These are phyloP conservation scores for Trichoderma simmonsii DNA, from an alignment of 2,329 filamentous ascomycete genomes.

Conservation along the genomic window DNA sequence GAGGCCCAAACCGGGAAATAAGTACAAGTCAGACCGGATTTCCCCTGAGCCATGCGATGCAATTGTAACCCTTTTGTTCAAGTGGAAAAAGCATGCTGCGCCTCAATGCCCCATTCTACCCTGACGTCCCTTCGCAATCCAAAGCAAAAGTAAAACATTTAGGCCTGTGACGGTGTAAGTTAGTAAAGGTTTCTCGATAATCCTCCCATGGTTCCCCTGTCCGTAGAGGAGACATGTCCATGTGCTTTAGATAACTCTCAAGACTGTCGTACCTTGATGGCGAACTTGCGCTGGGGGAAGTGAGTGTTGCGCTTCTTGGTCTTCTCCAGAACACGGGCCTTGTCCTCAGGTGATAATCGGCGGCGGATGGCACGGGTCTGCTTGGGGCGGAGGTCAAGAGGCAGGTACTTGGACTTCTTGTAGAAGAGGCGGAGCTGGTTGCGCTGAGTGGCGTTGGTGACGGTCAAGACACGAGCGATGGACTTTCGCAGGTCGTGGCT, in stretches of 20 bases:
- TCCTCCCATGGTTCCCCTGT: not conserved
- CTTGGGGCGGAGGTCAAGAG: slow-evolving; percentile 97
- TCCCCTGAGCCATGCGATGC: slow-evolving; percentile 40
- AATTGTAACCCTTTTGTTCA: slow-evolving; percentile 33
- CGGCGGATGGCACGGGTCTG: slow-evolving; percentile 97
- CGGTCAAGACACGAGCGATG: slow-evolving; percentile 95
- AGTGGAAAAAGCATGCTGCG: slow-evolving; percentile 39
- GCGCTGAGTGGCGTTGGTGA: slow-evolving; percentile 99
- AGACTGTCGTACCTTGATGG: slow-evolving; percentile 77
- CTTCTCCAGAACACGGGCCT: slow-evolving; percentile 81
- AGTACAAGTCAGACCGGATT: slow-evolving; percentile 40
- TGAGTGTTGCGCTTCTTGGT: slow-evolving; percentile 92
- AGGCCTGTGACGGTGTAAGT: slow-evolving; percentile 26
- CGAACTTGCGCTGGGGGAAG: slow-evolving; percentile 98
- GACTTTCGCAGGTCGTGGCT: slow-evolving; percentile 99
- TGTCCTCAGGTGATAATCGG: slow-evolving; percentile 89
- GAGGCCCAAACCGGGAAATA: slow-evolving; percentile 37
- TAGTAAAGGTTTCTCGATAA: not conserved
- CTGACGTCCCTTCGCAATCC: slow-evolving; percentile 31
- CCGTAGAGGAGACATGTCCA: not conserved
- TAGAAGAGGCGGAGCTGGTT: slow-evolving; percentile 98
- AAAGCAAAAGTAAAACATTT: slow-evolving; percentile 28
- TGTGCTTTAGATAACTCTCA: not conserved
- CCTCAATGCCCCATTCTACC: slow-evolving; percentile 37
- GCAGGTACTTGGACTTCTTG: slow-evolving; percentile 99